Conservation (phyloP, 2,329 filamentous ascomycete genomes). For the Colletotrichum orbiculare region DNA sequence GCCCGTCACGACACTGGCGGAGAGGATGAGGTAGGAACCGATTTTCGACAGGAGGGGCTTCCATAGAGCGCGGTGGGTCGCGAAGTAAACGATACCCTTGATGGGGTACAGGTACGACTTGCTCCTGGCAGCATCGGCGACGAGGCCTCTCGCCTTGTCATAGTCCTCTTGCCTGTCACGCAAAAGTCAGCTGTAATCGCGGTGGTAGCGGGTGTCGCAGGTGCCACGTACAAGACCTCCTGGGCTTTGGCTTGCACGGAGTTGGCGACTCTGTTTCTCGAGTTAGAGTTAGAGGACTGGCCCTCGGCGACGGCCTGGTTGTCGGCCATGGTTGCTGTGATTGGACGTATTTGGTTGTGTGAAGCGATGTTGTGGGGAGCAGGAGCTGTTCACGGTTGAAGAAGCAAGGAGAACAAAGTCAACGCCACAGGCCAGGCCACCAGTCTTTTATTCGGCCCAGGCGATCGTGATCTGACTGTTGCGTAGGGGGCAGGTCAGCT, state of each 20-base stretch:
- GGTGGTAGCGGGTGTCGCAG: background rate
- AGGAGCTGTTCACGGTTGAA: background rate
- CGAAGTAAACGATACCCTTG: constrained; percentile 73
- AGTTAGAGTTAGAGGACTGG: constrained; percentile 15
- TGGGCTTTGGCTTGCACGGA: constrained; percentile 59
- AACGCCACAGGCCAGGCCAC: constrained; percentile 1
- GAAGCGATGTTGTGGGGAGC: background rate
- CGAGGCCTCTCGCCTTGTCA: constrained; percentile 70
- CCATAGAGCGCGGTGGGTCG: constrained; percentile 67
- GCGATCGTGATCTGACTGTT: constrained; percentile 31
- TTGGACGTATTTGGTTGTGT: background rate
- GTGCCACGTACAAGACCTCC: constrained; percentile 57
- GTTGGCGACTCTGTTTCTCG: constrained; percentile 45
- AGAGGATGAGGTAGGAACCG: constrained; percentile 74
- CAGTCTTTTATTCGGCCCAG: constrained; percentile 25
- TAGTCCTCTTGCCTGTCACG: constrained; percentile 74
- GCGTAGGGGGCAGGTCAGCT: constrained; percentile 6
- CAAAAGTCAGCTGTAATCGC: constrained; percentile 29
- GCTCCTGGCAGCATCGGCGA: constrained; percentile 77
- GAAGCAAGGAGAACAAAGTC: background rate
- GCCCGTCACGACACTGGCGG: constrained; percentile 74
- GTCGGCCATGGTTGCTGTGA: constrained; percentile 21
- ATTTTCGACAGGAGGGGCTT: constrained; percentile 67
- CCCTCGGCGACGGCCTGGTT: constrained; percentile 23
- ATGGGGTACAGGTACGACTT: constrained; percentile 82